Base-by-base conservation (phyloP, 768 basidiomycete genomes). In the Psilocybe cyanescens region DNA sequence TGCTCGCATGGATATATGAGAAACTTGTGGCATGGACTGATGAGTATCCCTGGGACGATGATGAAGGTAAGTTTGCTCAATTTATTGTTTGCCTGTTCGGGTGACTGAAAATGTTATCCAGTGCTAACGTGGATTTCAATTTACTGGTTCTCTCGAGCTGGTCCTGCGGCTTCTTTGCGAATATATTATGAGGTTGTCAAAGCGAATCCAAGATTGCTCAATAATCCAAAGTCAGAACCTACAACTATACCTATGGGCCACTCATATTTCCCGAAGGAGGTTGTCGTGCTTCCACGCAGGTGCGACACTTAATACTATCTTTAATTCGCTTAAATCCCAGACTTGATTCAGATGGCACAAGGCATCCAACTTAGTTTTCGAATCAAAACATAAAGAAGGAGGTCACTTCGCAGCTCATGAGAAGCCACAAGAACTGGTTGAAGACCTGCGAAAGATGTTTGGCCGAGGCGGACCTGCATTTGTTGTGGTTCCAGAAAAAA, bases 391-490 rank as follows among this genome's bases (percentile, higher is more conserved):
- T 55, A 70, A 69, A 0, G 65, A 65, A 5, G 86, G 86, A 4
- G 86, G 86, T 0, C 86, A 87, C 67, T 87, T 87, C 67, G 82
- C 85, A 4, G 77, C 85, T 0, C 67, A 80, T 59, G 86, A 87
- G 65, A 71, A 63, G 52, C 85, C 86, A 0, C 70, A 77, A 9
- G 70, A 72, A 3, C 72, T 88, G 11, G 84, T 74, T 2, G 74
- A 64, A 2, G 86, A 86, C 64, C 48, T 88, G 57, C 71, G 80
- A 33, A 79, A 72, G 66, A 87, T 87, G 84, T 87, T 86, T 68
- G 79, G 78, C 24, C 79, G 75, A 63, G 79, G 75, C 16, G 83
- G 85, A 0, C 78, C 78, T 41, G 83, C 81, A 2, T 81, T 72
- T 62, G 76, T 75, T 3, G 79, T 82, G 14, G 78, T 86, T 16